Percentiles rank a stretch among this genome's conserved stretches.
These are phyloP conservation scores for Phaeosphaeriaceae sp. DNA, from an alignment of 2,329 filamentous ascomycete genomes.

Conservation along the genomic window DNA sequence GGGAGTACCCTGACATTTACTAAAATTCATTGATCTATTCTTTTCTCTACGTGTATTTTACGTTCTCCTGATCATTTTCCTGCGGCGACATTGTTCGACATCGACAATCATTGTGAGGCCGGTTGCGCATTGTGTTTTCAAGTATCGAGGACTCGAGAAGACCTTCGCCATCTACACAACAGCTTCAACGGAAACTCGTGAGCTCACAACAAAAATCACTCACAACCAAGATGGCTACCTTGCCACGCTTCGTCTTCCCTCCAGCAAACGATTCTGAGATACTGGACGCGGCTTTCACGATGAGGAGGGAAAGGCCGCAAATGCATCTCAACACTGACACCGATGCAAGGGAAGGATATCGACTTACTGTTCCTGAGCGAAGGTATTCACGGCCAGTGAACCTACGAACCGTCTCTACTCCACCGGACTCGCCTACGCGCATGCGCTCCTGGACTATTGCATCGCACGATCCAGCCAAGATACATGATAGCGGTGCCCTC, in stretches of 20 bases:
- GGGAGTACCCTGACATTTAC: not conserved
- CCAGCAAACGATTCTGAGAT: constrained; percentile 3
- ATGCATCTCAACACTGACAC: constrained; percentile 19
- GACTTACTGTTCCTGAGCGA: constrained; percentile 10
- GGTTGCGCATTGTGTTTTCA: constrained; percentile 25
- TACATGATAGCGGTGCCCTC: constrained; percentile 26
- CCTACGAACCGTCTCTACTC: constrained; percentile 27
- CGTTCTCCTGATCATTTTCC: not conserved
- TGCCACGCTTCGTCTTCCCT: constrained; percentile 15
- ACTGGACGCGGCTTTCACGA: constrained; percentile 5
- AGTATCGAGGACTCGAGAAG: not conserved
- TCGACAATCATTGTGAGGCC: constrained; percentile 13
- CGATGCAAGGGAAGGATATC: constrained; percentile 12
- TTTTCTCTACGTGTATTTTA: not conserved
- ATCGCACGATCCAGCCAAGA: constrained; percentile 11
- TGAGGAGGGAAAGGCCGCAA: constrained; percentile 15
- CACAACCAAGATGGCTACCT: constrained; percentile 16
- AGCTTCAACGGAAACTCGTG: constrained; percentile 4
- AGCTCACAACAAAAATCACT: not conserved
- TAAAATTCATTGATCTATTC: not conserved
- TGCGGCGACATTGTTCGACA: not conserved
- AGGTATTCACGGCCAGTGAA: constrained; percentile 8
- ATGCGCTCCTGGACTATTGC: constrained; percentile 25
- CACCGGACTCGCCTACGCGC: constrained; percentile 36
- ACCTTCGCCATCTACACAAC: constrained; percentile 8